Percentiles rank a stretch among this genome's conserved stretches.
Conservation (phyloP, 2,329 filamentous ascomycete species). For the Fusarium piperis region DNA sequence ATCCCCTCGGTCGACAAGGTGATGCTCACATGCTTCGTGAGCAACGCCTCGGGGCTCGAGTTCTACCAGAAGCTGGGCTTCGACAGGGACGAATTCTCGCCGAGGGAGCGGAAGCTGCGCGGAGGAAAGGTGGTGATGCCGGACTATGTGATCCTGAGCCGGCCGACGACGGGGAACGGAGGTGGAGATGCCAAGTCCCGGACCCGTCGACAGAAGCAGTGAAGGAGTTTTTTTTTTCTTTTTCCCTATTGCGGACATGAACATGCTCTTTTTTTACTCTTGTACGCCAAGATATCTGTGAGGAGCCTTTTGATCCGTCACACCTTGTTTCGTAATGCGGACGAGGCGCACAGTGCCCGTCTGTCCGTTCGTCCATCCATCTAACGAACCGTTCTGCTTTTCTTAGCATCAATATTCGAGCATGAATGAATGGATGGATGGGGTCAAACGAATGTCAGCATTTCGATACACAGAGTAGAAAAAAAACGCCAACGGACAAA, state of each 20-base stretch:
- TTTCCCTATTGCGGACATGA: background rate
- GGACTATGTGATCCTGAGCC: slow-evolving; percentile 71
- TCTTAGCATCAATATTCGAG: background rate
- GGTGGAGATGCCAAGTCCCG: slow-evolving; percentile 13
- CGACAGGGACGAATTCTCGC: slow-evolving; percentile 64
- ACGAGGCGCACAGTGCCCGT: background rate
- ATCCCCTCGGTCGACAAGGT: slow-evolving; percentile 68
- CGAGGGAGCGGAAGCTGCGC: slow-evolving; percentile 61
- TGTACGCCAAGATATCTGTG: background rate
- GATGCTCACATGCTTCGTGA: slow-evolving; percentile 78
- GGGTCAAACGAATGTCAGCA: background rate
- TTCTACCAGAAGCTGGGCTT: slow-evolving; percentile 74
- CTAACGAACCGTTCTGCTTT: background rate
- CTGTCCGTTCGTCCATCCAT: background rate
- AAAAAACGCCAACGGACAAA: background rate
- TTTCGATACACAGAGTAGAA: background rate
- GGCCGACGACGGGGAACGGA: slow-evolving; percentile 45
- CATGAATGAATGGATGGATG: background rate
- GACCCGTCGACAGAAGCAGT: slow-evolving; percentile 12
- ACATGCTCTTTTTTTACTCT: background rate
- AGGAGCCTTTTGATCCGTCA: background rate
- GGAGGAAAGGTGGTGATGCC: slow-evolving; percentile 62
- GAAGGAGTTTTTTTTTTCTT: no score
- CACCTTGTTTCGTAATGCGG: background rate
- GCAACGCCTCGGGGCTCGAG: slow-evolving; percentile 64